Conservation (phyloP, 176 grass and related monocot genomes). For the Secale cereale region DNA sequence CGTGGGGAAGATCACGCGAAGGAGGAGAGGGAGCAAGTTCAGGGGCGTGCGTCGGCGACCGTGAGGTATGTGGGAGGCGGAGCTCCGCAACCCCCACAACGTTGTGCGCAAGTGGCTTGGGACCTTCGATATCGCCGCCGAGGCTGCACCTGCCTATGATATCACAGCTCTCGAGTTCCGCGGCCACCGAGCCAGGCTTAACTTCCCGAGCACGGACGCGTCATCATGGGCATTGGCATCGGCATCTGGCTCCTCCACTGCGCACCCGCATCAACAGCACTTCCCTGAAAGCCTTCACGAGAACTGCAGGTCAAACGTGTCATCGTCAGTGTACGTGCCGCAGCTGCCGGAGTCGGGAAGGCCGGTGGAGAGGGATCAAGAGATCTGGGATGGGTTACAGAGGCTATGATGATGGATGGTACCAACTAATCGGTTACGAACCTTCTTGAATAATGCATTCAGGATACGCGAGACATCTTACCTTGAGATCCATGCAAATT, state of each 20-base stretch:
- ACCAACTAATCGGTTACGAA: too few species aligned
- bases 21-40: constrained; percentile 39
- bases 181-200: constrained; percentile 53
- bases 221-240: not conserved
- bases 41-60: constrained; percentile 56
- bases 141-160: constrained; percentile 73
- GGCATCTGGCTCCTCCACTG: not conserved
- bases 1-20: constrained; percentile 32
- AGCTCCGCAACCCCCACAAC: constrained; percentile 65
- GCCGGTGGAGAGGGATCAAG: not conserved
- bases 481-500: too few species aligned
- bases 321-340: not conserved
- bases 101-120: constrained; percentile 88
- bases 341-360: not conserved
- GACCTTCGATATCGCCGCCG: constrained; percentile 73
- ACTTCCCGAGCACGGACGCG: constrained; percentile 35
- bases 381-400: constrained; percentile 46
- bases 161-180: constrained; percentile 58
- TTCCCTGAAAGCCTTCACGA: not conserved
- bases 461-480: too few species aligned
- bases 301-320: not conserved
- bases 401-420: too few species aligned
- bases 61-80: constrained; percentile 85
- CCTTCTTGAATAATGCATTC: too few species aligned
- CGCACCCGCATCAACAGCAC: not conserved